Evolutionary conservation across 108 stramenopile genomes (phyloP).

Genomic region (Chaetoceros muelleri): DNA sequence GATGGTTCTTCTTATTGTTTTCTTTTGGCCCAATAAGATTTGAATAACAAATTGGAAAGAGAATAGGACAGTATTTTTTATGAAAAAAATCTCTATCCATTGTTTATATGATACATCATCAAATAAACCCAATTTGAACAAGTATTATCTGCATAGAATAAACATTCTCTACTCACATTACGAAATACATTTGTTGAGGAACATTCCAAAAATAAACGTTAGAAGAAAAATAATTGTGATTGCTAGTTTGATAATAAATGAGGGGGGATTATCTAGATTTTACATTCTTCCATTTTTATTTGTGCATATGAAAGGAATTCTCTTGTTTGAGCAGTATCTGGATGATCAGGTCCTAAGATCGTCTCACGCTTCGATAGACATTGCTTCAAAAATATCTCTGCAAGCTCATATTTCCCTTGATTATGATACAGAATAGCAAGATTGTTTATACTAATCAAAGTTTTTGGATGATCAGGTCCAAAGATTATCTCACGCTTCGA

Average conservation of each 20-base stretch:
- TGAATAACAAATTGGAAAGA: slow-evolving; percentile 1
- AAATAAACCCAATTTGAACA: no score
- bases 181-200: background rate
- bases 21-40: background rate
- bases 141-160: background rate
- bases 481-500: background rate
- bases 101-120: background rate
- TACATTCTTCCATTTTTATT: background rate
- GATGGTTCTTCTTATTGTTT: no score
- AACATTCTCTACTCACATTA: background rate
- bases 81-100: background rate
- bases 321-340: background rate
- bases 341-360: background rate
- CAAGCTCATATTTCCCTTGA: background rate
- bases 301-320: background rate
- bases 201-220: background rate
- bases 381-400: background rate
- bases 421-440: background rate
- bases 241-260: background rate
- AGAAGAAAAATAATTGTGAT: background rate
- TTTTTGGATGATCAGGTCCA: slow-evolving; percentile 1
- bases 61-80: no score
- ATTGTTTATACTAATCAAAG: background rate
- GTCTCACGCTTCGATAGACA: background rate
- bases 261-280: background rate